Conservation (phyloP, 1,284 basidiomycete species). For the Cryptococcus sp. region DNA sequence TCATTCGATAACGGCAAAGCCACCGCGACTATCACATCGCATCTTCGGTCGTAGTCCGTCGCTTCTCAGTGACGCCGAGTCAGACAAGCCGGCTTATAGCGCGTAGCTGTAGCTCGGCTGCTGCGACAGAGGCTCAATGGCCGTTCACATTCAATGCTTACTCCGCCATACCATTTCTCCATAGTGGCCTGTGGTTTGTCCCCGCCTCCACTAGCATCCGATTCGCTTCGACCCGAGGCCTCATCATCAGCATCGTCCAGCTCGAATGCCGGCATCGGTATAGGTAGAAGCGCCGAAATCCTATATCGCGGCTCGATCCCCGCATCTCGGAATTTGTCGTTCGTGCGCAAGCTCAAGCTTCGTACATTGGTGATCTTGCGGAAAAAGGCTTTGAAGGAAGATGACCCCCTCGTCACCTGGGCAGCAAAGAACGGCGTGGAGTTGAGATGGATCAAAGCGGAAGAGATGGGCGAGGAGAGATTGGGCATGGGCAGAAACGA, state of each 20-base stretch:
- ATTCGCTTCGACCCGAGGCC: too few relatives aligned
- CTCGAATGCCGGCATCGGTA: too few relatives aligned
- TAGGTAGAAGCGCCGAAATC: conserved; percentile 18
- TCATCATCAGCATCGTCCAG: too few relatives aligned
- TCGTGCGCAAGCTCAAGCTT: conserved; percentile 54
- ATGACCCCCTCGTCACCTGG: conserved; percentile 35
- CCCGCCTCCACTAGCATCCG: not conserved
- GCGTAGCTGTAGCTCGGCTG: not conserved
- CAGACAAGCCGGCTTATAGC: too few relatives aligned
- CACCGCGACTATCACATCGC: too few relatives aligned
- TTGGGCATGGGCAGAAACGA: conserved; percentile 45
- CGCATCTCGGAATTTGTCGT: conserved; percentile 38
- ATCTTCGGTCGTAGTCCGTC: too few relatives aligned
- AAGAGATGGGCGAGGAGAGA: conserved; percentile 45
- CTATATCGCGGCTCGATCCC: conserved; percentile 47
- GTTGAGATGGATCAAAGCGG: conserved; percentile 44
- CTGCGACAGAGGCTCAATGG: not conserved
- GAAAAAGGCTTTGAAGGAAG: conserved; percentile 53
- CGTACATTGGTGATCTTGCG: conserved; percentile 61
- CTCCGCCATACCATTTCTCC: conserved; percentile 28
- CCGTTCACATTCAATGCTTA: conserved; percentile 15
- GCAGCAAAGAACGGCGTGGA: conserved; percentile 27
- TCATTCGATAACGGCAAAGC: too few relatives aligned
- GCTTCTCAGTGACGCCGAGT: too few relatives aligned
- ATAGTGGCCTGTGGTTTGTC: conserved; percentile 15